Evolutionary conservation across 75 land plant species (phyloP), one percentile per base, ranked within the genome.

Genomic region (Cryptomeria japonica): DNA sequence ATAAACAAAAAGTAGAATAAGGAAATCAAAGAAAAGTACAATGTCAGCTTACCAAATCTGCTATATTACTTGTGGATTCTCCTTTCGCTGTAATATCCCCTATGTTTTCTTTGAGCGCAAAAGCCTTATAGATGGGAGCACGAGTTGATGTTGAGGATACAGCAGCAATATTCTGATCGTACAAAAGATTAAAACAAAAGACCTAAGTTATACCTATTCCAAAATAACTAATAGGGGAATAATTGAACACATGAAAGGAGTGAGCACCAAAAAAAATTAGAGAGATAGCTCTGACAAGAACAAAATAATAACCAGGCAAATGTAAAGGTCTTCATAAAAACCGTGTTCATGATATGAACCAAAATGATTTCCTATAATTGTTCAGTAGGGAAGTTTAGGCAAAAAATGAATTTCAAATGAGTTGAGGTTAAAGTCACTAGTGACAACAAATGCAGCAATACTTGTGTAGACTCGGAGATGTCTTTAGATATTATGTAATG

Each of bases 11-110:
- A 82, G 42, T 5, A 79, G n/a, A 42, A 6, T 64, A 28, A 46
- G 38, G 36, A 87, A 44, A 87, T 85, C 13, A 82, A 37, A 10
- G 37, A 89, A 11, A 11, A 25, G 1, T 31, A 90, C 53, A 36
- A 5, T 56, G 46, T 56, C 76, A 42, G 18, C 13, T n/a, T 89
- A 92, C 92, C 92, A 92, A 70, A 75, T 92, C 93, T 49, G 93
- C 93, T 85, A 92, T 89, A 77, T 92, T 92, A 32, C 93, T 90
- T 28, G 89, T 89, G 70, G 90, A 92, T 61, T 92, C 93, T 85
- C 93, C 93, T 76, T 92, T 92, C 25, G 93, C 93, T 61, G 93
- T 92, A 28, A 92, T 87, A 80, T 92, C 93, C 38, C 93, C 93
- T 64, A 92, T 92, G 88, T 92, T 92, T 75, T 92, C 92, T 34